phyloP scores from a whole-genome alignment of 441 rosid species.

The Eugenia klotzschiana region DNA sequence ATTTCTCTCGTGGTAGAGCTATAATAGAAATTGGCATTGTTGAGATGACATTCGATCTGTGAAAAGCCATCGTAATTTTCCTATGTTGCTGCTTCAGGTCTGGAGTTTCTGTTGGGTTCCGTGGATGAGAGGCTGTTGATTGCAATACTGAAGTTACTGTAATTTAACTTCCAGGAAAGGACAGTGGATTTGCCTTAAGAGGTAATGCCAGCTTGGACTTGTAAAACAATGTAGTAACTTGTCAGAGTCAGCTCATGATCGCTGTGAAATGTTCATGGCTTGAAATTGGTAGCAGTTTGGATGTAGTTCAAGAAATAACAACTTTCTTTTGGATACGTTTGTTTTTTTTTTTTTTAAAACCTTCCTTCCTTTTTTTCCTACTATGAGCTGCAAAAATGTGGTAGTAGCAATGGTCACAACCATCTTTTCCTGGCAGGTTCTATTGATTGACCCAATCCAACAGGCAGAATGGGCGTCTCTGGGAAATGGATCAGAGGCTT shows the following conservation, averaged over 20 bases:
- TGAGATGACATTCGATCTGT: not conserved
- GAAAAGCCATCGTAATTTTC: not conserved
- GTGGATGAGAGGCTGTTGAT: not conserved
- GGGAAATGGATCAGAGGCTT: constrained; percentile 90
- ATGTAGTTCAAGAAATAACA: not conserved
- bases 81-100: not conserved
- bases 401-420: not conserved
- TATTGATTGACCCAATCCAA: constrained; percentile 4
- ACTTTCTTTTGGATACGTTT: not conserved
- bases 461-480: constrained; percentile 60
- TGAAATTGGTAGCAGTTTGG: not conserved
- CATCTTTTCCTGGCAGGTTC: constrained; percentile 14
- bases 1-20: not conserved
- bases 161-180: not conserved
- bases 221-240: not conserved
- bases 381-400: not conserved
- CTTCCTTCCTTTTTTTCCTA: not conserved
- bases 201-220: not conserved
- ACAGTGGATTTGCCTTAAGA: not conserved
- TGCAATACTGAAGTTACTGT: not conserved
- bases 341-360: not conserved
- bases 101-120: not conserved
- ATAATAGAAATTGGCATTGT: not conserved
- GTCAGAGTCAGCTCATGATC: not conserved
- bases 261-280: not conserved